A percentile compares a stretch with the other conserved stretches of the same genome.
Evolutionary conservation across 352 stramenopile genomes (phyloP).

Genomic region (Pythium sp.): DNA sequence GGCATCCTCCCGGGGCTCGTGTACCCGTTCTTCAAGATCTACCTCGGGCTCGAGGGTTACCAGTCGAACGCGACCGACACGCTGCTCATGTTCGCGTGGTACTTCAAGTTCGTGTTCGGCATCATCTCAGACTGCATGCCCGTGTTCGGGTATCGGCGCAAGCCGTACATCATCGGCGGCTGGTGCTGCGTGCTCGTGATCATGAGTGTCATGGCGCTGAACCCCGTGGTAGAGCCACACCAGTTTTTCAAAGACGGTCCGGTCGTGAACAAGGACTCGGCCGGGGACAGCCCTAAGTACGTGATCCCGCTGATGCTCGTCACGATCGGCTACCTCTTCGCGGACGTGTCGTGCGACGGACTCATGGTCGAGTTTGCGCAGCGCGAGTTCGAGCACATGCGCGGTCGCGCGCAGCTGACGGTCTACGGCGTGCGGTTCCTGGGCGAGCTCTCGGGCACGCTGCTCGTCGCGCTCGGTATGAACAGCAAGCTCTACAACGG

Average conservation of each 20-base stretch:
- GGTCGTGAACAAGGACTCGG: slow-evolving; percentile 11
- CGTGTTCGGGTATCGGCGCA: slow-evolving; percentile 52
- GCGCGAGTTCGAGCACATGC: slow-evolving; percentile 38
- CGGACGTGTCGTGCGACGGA: slow-evolving; percentile 71
- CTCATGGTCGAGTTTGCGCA: slow-evolving; percentile 80
- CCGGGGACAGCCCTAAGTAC: slow-evolving; percentile 20
- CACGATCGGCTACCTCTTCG: slow-evolving; percentile 54
- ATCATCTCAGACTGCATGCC: slow-evolving; percentile 63
- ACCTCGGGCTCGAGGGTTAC: slow-evolving; percentile 60
- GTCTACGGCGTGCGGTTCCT: slow-evolving; percentile 63
- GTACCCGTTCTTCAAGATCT: slow-evolving; percentile 76
- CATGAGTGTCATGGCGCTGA: slow-evolving; percentile 31
- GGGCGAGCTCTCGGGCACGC: slow-evolving; percentile 48
- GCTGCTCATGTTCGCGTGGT: slow-evolving; percentile 59
- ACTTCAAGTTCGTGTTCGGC: slow-evolving; percentile 64
- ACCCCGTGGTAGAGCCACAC: slow-evolving; percentile 27
- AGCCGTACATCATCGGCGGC: slow-evolving; percentile 67
- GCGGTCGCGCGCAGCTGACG: slow-evolving; percentile 42
- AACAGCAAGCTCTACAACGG: slow-evolving; percentile 60
- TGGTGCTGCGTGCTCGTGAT: slow-evolving; percentile 45
- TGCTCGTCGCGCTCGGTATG: slow-evolving; percentile 52
- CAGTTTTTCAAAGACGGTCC: slow-evolving; percentile 13
- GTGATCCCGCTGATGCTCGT: slow-evolving; percentile 51
- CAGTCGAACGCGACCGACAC: slow-evolving; percentile 60
- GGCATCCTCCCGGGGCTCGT: slow-evolving; percentile 60